These are phyloP conservation scores for Talaromyces marneffei DNA, from an alignment of 2,329 filamentous ascomycete species.

Conservation along the genomic window DNA sequence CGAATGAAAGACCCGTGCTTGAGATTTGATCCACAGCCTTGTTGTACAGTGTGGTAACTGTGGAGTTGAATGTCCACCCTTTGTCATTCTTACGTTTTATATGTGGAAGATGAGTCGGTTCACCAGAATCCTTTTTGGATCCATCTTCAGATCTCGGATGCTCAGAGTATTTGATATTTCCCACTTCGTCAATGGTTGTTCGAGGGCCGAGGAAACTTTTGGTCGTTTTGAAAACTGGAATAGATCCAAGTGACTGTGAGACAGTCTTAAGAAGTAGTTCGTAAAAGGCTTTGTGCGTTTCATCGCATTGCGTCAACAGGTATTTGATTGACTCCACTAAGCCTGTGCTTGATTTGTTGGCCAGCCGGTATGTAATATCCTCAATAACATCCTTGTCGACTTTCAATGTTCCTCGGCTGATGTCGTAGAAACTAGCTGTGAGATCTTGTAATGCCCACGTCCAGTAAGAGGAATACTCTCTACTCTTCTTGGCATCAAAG, in stretches of 20 bases:
- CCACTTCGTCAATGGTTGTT: background rate
- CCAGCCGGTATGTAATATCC: conserved; percentile 95
- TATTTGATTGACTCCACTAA: conserved; percentile 39
- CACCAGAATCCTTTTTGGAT: background rate
- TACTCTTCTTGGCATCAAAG: conserved; percentile 87
- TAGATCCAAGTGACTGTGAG: conserved; percentile 62
- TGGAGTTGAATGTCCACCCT: background rate
- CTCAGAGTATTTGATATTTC: conserved; percentile 2
- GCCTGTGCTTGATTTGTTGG: conserved; percentile 95
- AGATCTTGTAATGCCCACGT: conserved; percentile 98
- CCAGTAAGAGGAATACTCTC: conserved; percentile 97
- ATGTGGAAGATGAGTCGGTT: background rate
- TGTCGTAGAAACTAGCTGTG: conserved; percentile 97
- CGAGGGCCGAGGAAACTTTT: background rate
- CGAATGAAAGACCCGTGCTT: conserved; percentile 68
- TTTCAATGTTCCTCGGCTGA: conserved; percentile 85
- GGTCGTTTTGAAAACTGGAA: background rate
- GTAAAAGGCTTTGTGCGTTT: background rate
- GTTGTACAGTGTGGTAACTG: background rate
- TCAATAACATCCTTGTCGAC: conserved; percentile 91
- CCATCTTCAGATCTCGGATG: background rate
- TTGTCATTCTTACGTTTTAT: background rate
- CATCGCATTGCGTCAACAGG: background rate
- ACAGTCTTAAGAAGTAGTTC: conserved; percentile 47
- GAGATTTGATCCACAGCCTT: conserved; percentile 64